Percentiles rank a stretch among this genome's conserved stretches.
These are phyloP conservation scores for Suillus plorans DNA, from an alignment of 768 basidiomycete genomes.

Conservation along the genomic window DNA sequence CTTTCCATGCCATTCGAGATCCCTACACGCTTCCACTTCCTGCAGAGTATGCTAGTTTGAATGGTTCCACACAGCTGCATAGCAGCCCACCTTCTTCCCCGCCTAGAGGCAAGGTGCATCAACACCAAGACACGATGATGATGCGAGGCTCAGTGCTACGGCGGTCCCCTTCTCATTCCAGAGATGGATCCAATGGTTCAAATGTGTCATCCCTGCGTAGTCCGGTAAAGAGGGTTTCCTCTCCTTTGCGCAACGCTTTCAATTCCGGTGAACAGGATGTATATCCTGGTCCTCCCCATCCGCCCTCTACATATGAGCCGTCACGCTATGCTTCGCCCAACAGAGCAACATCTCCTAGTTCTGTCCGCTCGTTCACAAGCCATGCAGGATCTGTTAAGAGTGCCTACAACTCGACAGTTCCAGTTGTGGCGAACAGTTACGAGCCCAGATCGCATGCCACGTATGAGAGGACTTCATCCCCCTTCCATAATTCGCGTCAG, in stretches of 20 bases:
- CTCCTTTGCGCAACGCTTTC: slow-evolving; percentile 14
- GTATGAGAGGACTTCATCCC: slow-evolving; percentile 33
- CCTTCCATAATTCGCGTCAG: slow-evolving; percentile 19
- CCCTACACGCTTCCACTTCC: not conserved
- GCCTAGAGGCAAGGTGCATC: slow-evolving; percentile 1
- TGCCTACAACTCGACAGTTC: slow-evolving; percentile 10
- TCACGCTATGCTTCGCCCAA: slow-evolving; percentile 7
- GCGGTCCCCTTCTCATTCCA: slow-evolving; percentile 10
- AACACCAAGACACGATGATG: slow-evolving; percentile 7
- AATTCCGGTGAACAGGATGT: slow-evolving; percentile 7
- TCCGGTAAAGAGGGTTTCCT: slow-evolving; percentile 15
- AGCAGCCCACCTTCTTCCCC: slow-evolving; percentile 5
- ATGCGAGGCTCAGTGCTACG: slow-evolving; percentile 6
- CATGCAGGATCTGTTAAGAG: slow-evolving; percentile 12
- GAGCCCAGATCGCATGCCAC: slow-evolving; percentile 20
- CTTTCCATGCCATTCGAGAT: not conserved
- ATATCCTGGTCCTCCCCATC: not conserved
- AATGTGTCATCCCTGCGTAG: slow-evolving; percentile 11
- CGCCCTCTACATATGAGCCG: slow-evolving; percentile 4
- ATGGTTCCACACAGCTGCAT: not conserved
- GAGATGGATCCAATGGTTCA: slow-evolving; percentile 12
- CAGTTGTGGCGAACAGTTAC: slow-evolving; percentile 9
- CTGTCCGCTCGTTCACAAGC: slow-evolving; percentile 22
- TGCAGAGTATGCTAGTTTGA: not conserved
- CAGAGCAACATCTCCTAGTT: slow-evolving; percentile 24